Evolutionary conservation across 345 rosid genomes (phyloP), one percentile per base, ranked within the genome.

Genomic region (Mallotus nudiflorus): DNA sequence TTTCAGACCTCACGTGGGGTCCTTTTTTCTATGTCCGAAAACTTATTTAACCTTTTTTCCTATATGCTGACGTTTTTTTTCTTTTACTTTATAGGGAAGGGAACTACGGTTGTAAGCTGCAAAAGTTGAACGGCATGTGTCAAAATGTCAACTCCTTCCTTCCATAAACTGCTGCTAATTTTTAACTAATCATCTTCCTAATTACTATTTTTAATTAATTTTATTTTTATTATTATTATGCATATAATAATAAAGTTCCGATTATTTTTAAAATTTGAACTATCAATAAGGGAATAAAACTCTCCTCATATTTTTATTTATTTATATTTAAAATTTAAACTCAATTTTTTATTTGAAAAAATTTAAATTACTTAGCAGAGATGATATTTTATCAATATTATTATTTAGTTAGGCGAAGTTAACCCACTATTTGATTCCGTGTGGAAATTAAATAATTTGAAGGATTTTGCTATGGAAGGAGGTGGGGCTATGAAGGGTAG

Each of bases 121-220:
- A 45, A 16, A 46, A 54, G 58, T 44, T 53, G 53, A 54, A 52
- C 58, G 50, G 50, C 22, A n/a, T 56, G 61, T 56, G 70, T 69
- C 55, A 52, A 57, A 66, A 66, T 74, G 82, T 81, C 82, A 81
- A 81, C 78, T 70, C 74, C 56, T 14, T 56, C 65, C 48, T 42
- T 58, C 49, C 57, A 49, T 39, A 42, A 62, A 60, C 70, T 56
- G 48, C 3, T 18, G 5, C 31, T 31, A 15, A 6, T 54, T 51
- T 29, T 22, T 31, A 67, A 62, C 68, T 44, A 68, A 75, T 79
- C 73, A 60, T 39, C 28, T 52, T 71, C 15, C 20, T 50, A 27
- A 54, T 1, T 14, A 11, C 13, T 37, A n/a, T n/a, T n/a, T n/a
- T n/a, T n/a, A n/a, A n/a, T n/a, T n/a, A n/a, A n/a, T n/a, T n/a